phyloP scores from a whole-genome alignment of 345 rosid species.

The Euphorbia lathyris region DNA sequence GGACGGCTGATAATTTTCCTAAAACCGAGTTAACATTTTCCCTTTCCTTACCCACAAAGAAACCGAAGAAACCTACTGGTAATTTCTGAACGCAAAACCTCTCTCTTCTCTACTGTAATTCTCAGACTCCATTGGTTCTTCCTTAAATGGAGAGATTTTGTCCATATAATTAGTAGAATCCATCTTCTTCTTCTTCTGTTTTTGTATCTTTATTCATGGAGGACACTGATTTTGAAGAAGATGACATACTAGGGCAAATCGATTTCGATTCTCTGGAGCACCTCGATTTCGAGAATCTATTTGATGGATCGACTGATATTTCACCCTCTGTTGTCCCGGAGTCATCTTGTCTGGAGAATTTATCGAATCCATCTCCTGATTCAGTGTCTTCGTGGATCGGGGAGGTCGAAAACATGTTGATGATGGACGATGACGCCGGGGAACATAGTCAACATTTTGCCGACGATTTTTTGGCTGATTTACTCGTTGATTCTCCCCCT shows the following conservation, averaged over 20 bases:
- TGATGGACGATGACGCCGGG: conserved; percentile 38
- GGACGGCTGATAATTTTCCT: neutral
- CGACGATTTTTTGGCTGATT: conserved; percentile 39
- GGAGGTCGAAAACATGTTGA: conserved; percentile 46
- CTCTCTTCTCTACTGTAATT: too few relatives aligned
- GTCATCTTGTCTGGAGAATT: neutral
- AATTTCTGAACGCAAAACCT: too few relatives aligned
- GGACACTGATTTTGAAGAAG: conserved; percentile 17
- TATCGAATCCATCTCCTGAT: conserved; percentile 27
- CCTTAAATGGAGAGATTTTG: neutral
- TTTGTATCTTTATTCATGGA: neutral
- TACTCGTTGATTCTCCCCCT: conserved; percentile 40
- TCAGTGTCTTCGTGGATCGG: conserved; percentile 38
- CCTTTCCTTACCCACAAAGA: neutral
- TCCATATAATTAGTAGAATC: neutral
- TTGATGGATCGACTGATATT: conserved; percentile 20
- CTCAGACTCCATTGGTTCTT: too few relatives aligned
- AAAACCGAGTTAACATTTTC: neutral
- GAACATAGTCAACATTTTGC: conserved; percentile 17
- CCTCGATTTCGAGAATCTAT: conserved; percentile 30
- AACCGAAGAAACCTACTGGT: too few relatives aligned
- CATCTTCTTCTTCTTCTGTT: too few relatives aligned
- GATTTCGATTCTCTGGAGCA: conserved; percentile 24
- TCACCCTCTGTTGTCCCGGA: conserved; percentile 4
- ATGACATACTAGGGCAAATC: neutral